Conservation (phyloP, 2,329 filamentous ascomycete species). For the Monosporascus ibericus region DNA sequence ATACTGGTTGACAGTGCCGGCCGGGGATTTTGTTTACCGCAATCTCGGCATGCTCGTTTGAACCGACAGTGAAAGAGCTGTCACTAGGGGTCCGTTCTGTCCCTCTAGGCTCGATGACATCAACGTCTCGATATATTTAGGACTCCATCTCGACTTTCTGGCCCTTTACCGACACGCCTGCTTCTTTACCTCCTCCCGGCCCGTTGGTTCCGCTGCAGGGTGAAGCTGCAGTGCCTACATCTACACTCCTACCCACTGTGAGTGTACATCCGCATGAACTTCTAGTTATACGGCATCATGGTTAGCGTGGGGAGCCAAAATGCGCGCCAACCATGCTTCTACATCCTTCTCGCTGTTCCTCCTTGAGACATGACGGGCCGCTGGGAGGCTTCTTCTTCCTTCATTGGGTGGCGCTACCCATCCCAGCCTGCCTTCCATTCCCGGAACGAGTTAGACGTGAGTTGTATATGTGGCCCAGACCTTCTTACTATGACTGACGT, state of each 20-base stretch:
- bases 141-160: background rate
- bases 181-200: background rate
- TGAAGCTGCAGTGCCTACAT: background rate
- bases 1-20: background rate
- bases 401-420: background rate
- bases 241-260: background rate
- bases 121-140: background rate
- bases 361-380: background rate
- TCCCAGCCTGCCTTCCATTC: background rate
- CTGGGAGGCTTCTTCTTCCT: background rate
- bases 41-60: background rate
- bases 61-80: background rate
- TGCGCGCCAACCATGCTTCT: background rate
- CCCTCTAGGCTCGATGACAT: background rate
- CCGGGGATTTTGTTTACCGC: background rate
- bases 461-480: background rate
- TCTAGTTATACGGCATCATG: background rate
- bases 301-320: background rate
- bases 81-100: background rate
- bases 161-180: background rate
- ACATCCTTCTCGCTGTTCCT: background rate
- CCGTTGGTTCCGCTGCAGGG: background rate
- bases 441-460: background rate
- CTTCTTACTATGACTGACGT: background rate
- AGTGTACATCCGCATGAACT: background rate